Evolutionary conservation across 1,139 yeast species (phyloP).

Genomic region (Yamadazyma epiphylla): DNA sequence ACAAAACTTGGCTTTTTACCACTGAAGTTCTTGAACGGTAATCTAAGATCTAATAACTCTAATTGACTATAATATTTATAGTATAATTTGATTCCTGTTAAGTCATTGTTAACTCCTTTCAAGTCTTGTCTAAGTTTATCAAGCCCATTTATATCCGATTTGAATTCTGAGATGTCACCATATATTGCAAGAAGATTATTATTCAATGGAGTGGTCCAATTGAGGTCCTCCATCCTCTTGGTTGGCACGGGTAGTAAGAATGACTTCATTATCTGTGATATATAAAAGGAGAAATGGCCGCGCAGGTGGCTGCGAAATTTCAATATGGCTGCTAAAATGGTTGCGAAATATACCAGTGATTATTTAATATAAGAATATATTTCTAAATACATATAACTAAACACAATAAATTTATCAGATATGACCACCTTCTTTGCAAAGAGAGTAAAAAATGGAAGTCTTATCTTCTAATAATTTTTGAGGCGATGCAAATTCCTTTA

Average conservation of each 20-base stretch:
- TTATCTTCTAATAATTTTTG: constrained; percentile 20
- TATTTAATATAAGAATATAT: background rate
- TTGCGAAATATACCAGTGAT: background rate
- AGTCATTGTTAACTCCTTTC: constrained; percentile 53
- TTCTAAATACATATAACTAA: too few relatives aligned
- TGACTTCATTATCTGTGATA: constrained; percentile 27
- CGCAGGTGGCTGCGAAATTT: too few relatives aligned
- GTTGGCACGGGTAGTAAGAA: constrained; percentile 31
- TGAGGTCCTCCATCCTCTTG: constrained; percentile 58
- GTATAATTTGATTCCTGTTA: constrained; percentile 48
- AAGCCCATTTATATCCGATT: constrained; percentile 52
- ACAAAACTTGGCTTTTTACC: constrained; percentile 55
- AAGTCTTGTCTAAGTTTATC: constrained; percentile 62
- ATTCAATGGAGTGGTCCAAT: constrained; percentile 65
- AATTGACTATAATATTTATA: constrained; percentile 77
- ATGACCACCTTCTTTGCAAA: constrained; percentile 31
- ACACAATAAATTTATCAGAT: too few relatives aligned
- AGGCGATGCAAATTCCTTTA: constrained; percentile 31
- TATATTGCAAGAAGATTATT: constrained; percentile 59
- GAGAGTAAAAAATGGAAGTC: constrained; percentile 25
- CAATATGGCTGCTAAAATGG: too few relatives aligned
- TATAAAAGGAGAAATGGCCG: too few relatives aligned
- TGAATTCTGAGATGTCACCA: constrained; percentile 58
- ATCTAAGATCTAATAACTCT: constrained; percentile 72
- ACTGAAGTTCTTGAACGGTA: constrained; percentile 63